These are phyloP conservation scores for Centella asiatica DNA, from an alignment of 129 eudicot genomes.

Conservation along the genomic window DNA sequence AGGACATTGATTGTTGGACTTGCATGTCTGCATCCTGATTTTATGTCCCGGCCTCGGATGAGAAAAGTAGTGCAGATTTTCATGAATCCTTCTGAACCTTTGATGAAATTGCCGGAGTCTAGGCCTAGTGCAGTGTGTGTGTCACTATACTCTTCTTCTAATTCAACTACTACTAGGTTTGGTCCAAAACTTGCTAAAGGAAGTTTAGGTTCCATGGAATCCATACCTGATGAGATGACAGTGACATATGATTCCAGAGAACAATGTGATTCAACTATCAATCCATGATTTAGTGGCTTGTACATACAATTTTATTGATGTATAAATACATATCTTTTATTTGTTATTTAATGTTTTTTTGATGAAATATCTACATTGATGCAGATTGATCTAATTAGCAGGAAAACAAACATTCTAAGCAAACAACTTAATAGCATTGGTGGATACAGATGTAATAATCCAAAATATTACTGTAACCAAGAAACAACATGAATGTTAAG, in stretches of 20 bases:
- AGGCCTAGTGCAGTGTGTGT: conserved; percentile 42
- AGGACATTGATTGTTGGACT: conserved; percentile 43
- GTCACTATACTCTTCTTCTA: conserved; percentile 29
- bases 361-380: too few relatives aligned
- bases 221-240: conserved; percentile 35
- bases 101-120: conserved; percentile 45
- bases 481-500: too few relatives aligned
- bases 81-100: conserved; percentile 46
- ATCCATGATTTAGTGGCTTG: background rate
- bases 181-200: conserved; percentile 2
- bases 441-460: too few relatives aligned
- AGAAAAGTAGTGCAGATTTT: conserved; percentile 55
- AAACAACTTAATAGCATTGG: too few relatives aligned
- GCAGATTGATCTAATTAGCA: too few relatives aligned
- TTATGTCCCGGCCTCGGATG: conserved; percentile 42
- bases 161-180: conserved; percentile 15
- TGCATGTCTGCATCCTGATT: conserved; percentile 67
- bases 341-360: too few relatives aligned
- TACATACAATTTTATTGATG: too few relatives aligned
- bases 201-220: conserved; percentile 24
- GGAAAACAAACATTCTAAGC: too few relatives aligned
- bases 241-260: conserved; percentile 21
- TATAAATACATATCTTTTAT: too few relatives aligned
- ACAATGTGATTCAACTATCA: background rate
- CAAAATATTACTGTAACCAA: too few relatives aligned